Base-by-base conservation (phyloP, 2,329 filamentous ascomycete genomes). In the Monosporascus sp. region DNA sequence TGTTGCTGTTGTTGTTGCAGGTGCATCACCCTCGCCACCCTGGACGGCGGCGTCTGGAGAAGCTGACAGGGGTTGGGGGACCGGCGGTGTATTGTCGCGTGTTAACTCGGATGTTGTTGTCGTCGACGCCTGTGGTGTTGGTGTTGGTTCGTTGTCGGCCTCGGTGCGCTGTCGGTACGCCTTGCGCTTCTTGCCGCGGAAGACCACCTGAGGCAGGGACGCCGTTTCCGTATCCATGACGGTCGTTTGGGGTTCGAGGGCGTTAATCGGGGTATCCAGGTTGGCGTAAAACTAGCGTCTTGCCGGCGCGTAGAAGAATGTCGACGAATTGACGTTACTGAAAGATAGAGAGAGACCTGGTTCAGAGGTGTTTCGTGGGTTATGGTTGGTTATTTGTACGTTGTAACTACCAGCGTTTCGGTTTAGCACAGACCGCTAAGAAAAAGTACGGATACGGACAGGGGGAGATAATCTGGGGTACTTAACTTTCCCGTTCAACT, bases 141-240 rank as follows among this genome's bases (percentile, higher is more conserved):
- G 41, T 37, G 40, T 51, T 46, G 48, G 50, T 52, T 58, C 64
- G 50, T 69, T 64, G 48, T 69, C 64, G 38, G 63, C 63, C 44
- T 65, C 60, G 19, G 66, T 58, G 57, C 80, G 78, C 57, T 81
- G 80, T 47, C 82, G 76, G 58, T 83, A 81, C 5, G 73, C 70
- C 64, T 85, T 85, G 65, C 81, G 76, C 69, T 84, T 86, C 68
- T 84, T 86, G 55, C 73, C 73, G 40, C 82, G 80, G 60, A 86
- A 86, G 35, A 79, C 68, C 37, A 82, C 68, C 19, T 66, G 66
- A 14, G 70, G 68, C 46, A 63, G 56, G 2, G 60, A 43, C 7
- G 59, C 53, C 17, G 55, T 27, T 24, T 57, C 51, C 20, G 60
- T 40, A 17, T 64, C 58, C 66, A 66, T 68, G 5, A 52, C 52